Percentiles rank a stretch among this genome's conserved stretches.
Conservation (phyloP, 2,329 filamentous ascomycete species). For the Tothia fuscella region DNA sequence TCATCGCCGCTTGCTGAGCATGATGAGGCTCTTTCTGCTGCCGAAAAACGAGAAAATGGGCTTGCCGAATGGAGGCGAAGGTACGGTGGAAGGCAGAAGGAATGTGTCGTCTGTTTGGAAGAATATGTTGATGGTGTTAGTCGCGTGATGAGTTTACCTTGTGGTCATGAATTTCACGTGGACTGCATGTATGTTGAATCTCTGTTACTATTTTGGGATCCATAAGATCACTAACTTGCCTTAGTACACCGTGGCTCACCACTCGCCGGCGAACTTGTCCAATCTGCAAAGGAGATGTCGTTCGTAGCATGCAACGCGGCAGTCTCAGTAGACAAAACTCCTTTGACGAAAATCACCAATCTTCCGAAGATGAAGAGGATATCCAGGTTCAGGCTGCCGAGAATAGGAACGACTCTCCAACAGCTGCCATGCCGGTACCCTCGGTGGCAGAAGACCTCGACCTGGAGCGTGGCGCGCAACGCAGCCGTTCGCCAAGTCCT, state of each 20-base stretch:
- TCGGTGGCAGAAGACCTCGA: background rate
- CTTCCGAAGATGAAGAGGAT: constrained; percentile 26
- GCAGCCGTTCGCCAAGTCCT: background rate
- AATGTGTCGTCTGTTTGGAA: constrained; percentile 93
- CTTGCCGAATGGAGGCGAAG: constrained; percentile 42
- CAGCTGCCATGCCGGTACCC: constrained; percentile 36
- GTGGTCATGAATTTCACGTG: constrained; percentile 93
- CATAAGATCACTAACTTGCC: constrained; percentile 13
- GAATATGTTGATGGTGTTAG: constrained; percentile 94
- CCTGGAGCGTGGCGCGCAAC: constrained; percentile 1
- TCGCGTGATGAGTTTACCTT: constrained; percentile 91
- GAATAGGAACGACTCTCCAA: constrained; percentile 35
- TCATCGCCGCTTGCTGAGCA: constrained; percentile 14
- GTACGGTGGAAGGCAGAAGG: constrained; percentile 56
- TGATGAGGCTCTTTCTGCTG: constrained; percentile 21
- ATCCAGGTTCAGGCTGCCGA: constrained; percentile 34
- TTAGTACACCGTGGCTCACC: constrained; percentile 88
- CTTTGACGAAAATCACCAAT: constrained; percentile 18
- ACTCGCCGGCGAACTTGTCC: constrained; percentile 93
- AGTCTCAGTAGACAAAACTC: constrained; percentile 11
- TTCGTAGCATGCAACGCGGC: constrained; percentile 35
- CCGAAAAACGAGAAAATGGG: constrained; percentile 41
- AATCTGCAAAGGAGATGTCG: constrained; percentile 96
- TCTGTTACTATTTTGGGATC: background rate
- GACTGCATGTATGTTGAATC: constrained; percentile 85